phyloP scores from a whole-genome alignment of 140 eudicot genomes.

The Erigeron philadelphicus region DNA sequence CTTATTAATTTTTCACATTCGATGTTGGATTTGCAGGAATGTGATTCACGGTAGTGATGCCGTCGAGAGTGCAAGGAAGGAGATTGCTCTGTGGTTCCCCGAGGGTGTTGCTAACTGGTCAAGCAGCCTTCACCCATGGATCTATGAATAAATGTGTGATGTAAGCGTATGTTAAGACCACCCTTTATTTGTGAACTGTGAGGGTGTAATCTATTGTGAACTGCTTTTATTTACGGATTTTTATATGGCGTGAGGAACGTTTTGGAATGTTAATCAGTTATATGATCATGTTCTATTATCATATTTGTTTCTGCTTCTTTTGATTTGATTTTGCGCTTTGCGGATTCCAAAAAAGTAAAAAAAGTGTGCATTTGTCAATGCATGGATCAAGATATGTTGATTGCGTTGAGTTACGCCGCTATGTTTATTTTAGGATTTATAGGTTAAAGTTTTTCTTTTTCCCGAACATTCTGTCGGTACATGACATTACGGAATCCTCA shows the following conservation, averaged over 20 bases:
- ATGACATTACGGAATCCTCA: too few species aligned
- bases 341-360: background rate
- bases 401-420: too few species aligned
- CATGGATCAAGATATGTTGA: too few species aligned
- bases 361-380: too few species aligned
- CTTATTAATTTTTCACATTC: background rate
- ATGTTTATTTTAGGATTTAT: too few species aligned
- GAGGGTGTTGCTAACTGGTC: slow-evolving; percentile 81
- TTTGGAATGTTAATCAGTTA: slow-evolving; percentile 17
- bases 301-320: background rate
- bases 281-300: background rate
- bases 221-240: slow-evolving; percentile 25
- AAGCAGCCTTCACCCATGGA: slow-evolving; percentile 86
- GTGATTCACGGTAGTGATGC: slow-evolving; percentile 97
- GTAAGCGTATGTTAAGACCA: background rate
- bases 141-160: slow-evolving; percentile 45
- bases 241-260: slow-evolving; percentile 9
- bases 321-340: background rate
- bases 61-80: slow-evolving; percentile 83
- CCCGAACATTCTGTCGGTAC: too few species aligned
- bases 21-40: slow-evolving; percentile 47
- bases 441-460: too few species aligned
- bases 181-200: slow-evolving; percentile 2
- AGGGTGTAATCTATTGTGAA: slow-evolving; percentile 28
- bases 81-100: slow-evolving; percentile 94